Conservation (phyloP, 768 basidiomycete genomes). For the Russula virescens region DNA sequence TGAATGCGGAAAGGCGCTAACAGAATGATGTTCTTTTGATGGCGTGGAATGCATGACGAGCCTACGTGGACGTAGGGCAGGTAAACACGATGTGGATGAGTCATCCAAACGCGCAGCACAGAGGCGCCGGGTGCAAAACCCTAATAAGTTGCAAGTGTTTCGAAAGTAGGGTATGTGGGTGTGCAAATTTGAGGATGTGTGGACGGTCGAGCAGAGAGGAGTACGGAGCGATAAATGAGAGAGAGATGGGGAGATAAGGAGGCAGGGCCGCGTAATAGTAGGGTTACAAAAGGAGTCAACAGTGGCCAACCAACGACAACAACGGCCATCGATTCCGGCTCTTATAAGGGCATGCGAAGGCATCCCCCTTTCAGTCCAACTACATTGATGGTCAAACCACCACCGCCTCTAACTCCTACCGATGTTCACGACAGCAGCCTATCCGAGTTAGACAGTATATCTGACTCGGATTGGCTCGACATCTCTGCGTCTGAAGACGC, state of each 20-base stretch:
- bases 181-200: slow-evolving; percentile 32
- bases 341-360: slow-evolving; percentile 14
- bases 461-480: slow-evolving; percentile 84
- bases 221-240: background rate
- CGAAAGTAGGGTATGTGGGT: too few species aligned
- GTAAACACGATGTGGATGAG: slow-evolving; percentile 20
- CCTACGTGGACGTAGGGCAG: slow-evolving; percentile 37
- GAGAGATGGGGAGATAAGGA: slow-evolving; percentile 1
- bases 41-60: slow-evolving; percentile 55
- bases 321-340: slow-evolving; percentile 18
- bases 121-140: background rate
- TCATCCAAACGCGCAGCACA: background rate
- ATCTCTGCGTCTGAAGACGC: slow-evolving; percentile 68
- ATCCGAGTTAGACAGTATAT: slow-evolving; percentile 61
- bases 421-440: slow-evolving; percentile 39
- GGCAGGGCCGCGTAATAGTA: background rate
- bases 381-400: slow-evolving; percentile 25
- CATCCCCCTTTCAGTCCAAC: slow-evolving; percentile 23
- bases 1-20: too few species aligned
- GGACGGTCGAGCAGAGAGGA: slow-evolving; percentile 35
- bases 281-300: slow-evolving; percentile 20
- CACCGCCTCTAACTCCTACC: slow-evolving; percentile 23
- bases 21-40: background rate
- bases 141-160: too few species aligned
- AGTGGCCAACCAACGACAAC: slow-evolving; percentile 5